Conservation (phyloP, 1,284 basidiomycete species). For the Irpex sp. region DNA sequence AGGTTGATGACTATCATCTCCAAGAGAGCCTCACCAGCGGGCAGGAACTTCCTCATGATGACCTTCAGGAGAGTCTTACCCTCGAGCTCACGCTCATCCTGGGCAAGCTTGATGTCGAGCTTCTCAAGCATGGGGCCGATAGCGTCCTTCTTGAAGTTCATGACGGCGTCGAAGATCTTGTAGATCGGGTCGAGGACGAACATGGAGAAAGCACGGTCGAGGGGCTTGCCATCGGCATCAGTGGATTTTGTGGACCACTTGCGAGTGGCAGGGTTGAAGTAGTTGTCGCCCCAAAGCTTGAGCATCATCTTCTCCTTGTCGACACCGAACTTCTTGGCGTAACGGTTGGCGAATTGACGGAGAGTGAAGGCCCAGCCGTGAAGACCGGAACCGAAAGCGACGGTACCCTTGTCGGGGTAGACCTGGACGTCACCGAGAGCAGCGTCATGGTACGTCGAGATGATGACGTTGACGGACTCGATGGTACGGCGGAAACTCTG, state of each 20-base stretch:
- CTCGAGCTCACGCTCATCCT: conserved; percentile 94
- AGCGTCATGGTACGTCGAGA: conserved; percentile 95
- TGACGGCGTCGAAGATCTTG: conserved; percentile 97
- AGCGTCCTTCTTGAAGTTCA: conserved; percentile 99
- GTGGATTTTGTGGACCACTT: conserved; percentile 90
- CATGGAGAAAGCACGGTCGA: conserved; percentile 92
- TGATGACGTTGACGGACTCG: conserved; percentile 98
- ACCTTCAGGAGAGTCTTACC: conserved; percentile 97
- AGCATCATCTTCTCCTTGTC: conserved; percentile 98
- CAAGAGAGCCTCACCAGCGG: conserved; percentile 96
- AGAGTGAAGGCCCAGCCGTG: conserved; percentile 99
- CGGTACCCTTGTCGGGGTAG: conserved; percentile 97
- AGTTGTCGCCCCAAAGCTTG: conserved; percentile 99
- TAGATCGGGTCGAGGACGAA: conserved; percentile 99
- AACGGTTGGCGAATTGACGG: conserved; percentile 93
- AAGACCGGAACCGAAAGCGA: conserved; percentile 98
- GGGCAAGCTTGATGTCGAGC: conserved; percentile 90
- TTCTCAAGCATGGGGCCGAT: conserved; percentile 90
- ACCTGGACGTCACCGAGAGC: conserved; percentile 98
- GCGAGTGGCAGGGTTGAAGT: conserved; percentile 96
- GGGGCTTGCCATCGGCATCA: conserved; percentile 82
- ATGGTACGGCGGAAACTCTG: conserved; percentile 98
- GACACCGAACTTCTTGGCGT: conserved; percentile 99
- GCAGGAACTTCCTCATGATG: conserved; percentile 99
- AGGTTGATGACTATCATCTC: conserved; percentile 99